Evolutionary conservation across 2,329 filamentous ascomycete genomes (phyloP), one percentile per base, ranked within the genome.

Genomic region (Diaporthe velutina): DNA sequence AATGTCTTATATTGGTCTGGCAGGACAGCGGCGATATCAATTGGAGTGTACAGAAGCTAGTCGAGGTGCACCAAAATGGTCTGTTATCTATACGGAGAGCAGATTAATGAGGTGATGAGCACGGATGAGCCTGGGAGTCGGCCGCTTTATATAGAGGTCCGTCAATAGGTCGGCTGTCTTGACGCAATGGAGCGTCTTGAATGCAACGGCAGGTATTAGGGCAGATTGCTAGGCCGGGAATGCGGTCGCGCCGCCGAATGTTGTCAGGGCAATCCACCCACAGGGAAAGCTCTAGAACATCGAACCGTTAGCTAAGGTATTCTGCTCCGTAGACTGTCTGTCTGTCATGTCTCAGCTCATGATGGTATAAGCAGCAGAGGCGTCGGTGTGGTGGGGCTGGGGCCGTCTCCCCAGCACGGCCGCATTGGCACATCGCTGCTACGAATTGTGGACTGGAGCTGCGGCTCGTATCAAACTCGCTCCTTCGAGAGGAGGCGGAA

Each of bases 1-100:
- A 82, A 77, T 74, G 77, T 73, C 75, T 78, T 64, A 76, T 68
- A 71, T 17, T 38, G 70, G 68, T 66, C n/a, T n/a, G 33, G 64
- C 6, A 57, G 35, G 35, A 71, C 19, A 58, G 13, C 28, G 7
- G n/a, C 10, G 19, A 13, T 74, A 57, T 66, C 45, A 50, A 30
- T 60, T 66, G 55, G n/a, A 50, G 28, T 45, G 8, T 67, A 19
- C 8, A 15, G 50, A 52, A 73, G 61, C 28, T 15, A 52, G 55
- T 68, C 30, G 33, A 54, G 60, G 61, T 19, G 72, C 8, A 54
- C 13, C n/a, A 48, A 57, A 22, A 33, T 30, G n/a, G 35, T 42
- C 6, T 61, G 15, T 8, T 33, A 13, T 52, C 10, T 54, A n/a
- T 30, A 55, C 25, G 33, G n/a, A n/a, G 45, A 8, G 15, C 48